Conservation (phyloP, 1,284 basidiomycete species). For the Golubevia pallescens region DNA sequence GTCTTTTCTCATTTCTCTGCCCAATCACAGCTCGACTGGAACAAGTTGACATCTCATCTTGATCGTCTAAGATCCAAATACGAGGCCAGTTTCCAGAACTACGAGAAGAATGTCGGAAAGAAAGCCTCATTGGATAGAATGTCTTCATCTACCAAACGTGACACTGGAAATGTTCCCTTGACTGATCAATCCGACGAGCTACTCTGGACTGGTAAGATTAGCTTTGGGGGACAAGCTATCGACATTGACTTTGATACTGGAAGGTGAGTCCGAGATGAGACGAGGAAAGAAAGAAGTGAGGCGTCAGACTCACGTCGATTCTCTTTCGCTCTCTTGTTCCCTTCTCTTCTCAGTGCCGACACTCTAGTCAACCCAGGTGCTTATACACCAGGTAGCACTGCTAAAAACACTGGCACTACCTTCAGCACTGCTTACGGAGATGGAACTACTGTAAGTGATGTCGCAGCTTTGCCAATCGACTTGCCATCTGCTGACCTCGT, state of each 20-base stretch:
- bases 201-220: constrained; percentile 53
- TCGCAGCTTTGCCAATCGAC: too few species aligned
- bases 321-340: not conserved
- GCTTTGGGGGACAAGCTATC: constrained; percentile 35
- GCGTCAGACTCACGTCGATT: not conserved
- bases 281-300: not conserved
- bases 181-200: constrained; percentile 31
- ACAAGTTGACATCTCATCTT: constrained; percentile 38
- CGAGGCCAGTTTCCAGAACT: constrained; percentile 28
- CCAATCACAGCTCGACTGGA: constrained; percentile 23
- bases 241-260: constrained; percentile 5
- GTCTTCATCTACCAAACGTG: constrained; percentile 9
- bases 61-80: constrained; percentile 32
- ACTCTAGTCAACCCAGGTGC: constrained; percentile 47
- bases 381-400: constrained; percentile 36
- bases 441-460: constrained; percentile 32
- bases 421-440: constrained; percentile 57
- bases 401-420: constrained; percentile 29
- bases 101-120: constrained; percentile 45
- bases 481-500: too few species aligned
- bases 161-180: constrained; percentile 36
- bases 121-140: constrained; percentile 18
- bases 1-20: not conserved
- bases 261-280: not conserved
- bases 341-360: constrained; percentile 20